These are phyloP conservation scores for Ogataea methylovora DNA, from an alignment of 805 yeast genomes.

Conservation along the genomic window DNA sequence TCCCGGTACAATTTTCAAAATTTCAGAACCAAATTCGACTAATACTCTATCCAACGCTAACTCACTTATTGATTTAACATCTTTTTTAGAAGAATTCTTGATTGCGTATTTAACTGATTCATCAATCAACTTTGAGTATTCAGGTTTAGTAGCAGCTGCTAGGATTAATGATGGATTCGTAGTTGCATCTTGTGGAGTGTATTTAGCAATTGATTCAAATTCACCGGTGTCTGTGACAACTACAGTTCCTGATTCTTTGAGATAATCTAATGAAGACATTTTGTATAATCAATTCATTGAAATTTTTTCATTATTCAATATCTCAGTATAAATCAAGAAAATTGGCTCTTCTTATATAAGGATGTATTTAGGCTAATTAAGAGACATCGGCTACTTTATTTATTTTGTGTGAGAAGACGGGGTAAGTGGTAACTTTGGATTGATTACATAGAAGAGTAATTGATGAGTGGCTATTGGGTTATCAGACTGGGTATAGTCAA, in stretches of 20 bases:
- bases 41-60: conserved; percentile 74
- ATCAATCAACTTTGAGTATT: conserved; percentile 73
- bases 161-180: conserved; percentile 88
- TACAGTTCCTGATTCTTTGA: conserved; percentile 80
- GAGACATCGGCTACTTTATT: no score
- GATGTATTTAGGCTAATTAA: no score
- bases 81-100: neutral
- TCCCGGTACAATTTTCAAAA: conserved; percentile 83
- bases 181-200: conserved; percentile 92
- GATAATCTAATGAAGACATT: conserved; percentile 45
- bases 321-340: no score
- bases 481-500: no score
- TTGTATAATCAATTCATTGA: no score
- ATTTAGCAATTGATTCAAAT: conserved; percentile 84
- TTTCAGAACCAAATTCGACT: conserved; percentile 84
- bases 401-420: no score
- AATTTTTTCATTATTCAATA: no score
- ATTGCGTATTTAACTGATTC: conserved; percentile 70
- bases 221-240: conserved; percentile 95
- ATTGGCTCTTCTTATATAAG: no score
- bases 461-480: no score
- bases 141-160: conserved; percentile 79
- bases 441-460: no score
- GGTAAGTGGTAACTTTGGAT: no score
- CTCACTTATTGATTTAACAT: conserved; percentile 49